Conservation (phyloP, 768 basidiomycete genomes). For the Cyclocybe aegerita region DNA sequence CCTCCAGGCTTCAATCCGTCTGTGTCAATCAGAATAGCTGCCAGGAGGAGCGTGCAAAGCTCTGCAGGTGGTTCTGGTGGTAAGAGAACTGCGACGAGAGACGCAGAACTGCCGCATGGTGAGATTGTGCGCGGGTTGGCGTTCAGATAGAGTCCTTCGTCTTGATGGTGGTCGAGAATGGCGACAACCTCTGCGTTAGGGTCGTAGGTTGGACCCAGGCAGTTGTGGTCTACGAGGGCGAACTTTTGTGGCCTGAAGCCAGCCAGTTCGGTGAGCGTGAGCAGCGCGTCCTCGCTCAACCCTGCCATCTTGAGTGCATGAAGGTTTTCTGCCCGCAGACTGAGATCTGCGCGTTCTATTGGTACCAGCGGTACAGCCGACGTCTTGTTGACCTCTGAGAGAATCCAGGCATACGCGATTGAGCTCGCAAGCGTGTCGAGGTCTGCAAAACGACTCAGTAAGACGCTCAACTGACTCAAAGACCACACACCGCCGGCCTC, state of each 20-base stretch:
- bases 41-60: slow-evolving; percentile 77
- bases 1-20: slow-evolving; percentile 73
- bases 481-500: slow-evolving; percentile 83
- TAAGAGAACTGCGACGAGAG: slow-evolving; percentile 39
- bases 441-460: slow-evolving; percentile 47
- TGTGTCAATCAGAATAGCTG: slow-evolving; percentile 86
- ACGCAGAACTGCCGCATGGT: slow-evolving; percentile 81
- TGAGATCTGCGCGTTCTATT: slow-evolving; percentile 64
- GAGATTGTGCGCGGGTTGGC: slow-evolving; percentile 67
- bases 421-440: slow-evolving; percentile 88
- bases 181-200: slow-evolving; percentile 58
- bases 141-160: slow-evolving; percentile 68
- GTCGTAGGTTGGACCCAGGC: slow-evolving; percentile 42
- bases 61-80: slow-evolving; percentile 49
- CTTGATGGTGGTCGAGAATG: slow-evolving; percentile 90
- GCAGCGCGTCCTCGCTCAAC: slow-evolving; percentile 53
- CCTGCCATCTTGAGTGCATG: slow-evolving; percentile 67
- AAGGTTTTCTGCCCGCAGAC: slow-evolving; percentile 84
- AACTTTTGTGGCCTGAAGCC: slow-evolving; percentile 48
- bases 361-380: slow-evolving; percentile 73
- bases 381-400: slow-evolving; percentile 52
- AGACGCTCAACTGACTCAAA: not conserved
- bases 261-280: slow-evolving; percentile 70
- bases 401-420: slow-evolving; percentile 80
- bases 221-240: slow-evolving; percentile 92